These are phyloP conservation scores for Penicillium soppii DNA, from an alignment of 495 filamentous ascomycete genomes.

Conservation along the genomic window DNA sequence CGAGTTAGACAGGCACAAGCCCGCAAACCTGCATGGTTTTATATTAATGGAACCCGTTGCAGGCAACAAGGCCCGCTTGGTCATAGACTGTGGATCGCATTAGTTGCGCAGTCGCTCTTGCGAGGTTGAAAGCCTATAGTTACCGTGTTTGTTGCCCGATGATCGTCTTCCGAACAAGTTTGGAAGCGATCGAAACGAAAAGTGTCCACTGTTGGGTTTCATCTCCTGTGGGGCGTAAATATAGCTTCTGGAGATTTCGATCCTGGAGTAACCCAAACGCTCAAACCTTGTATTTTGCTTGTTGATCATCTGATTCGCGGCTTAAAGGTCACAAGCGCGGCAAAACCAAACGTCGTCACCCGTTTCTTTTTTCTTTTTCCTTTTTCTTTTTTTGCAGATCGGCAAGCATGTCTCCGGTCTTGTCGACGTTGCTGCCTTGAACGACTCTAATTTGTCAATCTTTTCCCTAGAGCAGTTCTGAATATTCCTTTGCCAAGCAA, in stretches of 20 bases:
- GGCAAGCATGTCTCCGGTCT: constrained; percentile 7
- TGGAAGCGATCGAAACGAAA: background rate
- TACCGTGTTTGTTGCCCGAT: background rate
- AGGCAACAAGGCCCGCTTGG: background rate
- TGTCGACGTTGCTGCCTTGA: constrained; percentile 17
- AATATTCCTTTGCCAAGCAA: background rate
- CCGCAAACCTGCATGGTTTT: constrained; percentile 1
- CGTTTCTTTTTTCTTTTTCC: background rate
- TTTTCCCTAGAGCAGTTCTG: background rate
- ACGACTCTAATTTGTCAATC: constrained; percentile 16
- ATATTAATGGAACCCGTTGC: constrained; percentile 3
- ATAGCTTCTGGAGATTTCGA: constrained; percentile 11
- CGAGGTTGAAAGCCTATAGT: background rate
- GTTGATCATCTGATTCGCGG: constrained; percentile 9
- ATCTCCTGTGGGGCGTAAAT: constrained; percentile 14
- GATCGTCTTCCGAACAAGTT: background rate
- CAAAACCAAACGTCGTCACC: too few species aligned
- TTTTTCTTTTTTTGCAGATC: constrained; percentile 9
- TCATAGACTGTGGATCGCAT: background rate
- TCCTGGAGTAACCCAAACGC: constrained; percentile 16
- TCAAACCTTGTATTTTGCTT: constrained; percentile 5
- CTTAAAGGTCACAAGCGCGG: background rate
- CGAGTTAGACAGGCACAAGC: background rate
- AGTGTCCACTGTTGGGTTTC: background rate
- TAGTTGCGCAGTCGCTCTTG: background rate